phyloP scores from a whole-genome alignment of 805 yeast genomes.

The Starmerella bombicola region DNA sequence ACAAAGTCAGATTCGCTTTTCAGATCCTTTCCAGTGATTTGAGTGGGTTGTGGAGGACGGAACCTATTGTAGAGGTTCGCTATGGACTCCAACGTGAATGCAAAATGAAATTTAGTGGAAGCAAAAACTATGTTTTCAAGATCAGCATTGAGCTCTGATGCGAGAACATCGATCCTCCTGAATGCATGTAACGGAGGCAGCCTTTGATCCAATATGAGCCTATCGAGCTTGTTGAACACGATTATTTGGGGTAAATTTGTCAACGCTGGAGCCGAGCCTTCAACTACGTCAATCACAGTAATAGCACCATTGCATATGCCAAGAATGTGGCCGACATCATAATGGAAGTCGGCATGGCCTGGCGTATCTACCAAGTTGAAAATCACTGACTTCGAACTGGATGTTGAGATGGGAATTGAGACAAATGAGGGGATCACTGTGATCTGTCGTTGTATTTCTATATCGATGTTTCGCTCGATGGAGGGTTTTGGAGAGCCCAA shows the following conservation, averaged over 20 bases:
- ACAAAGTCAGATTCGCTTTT: constrained; percentile 31
- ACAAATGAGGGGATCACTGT: constrained; percentile 53
- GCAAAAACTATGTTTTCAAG: constrained; percentile 67
- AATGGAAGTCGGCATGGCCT: constrained; percentile 77
- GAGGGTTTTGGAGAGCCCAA: background rate
- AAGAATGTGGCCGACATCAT: constrained; percentile 52
- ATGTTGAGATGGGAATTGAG: constrained; percentile 45
- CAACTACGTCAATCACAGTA: constrained; percentile 70
- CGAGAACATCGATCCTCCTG: constrained; percentile 48
- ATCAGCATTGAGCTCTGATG: constrained; percentile 33
- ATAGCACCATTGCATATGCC: constrained; percentile 52
- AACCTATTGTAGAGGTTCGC: constrained; percentile 36
- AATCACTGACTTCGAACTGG: constrained; percentile 42
- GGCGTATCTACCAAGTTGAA: constrained; percentile 74
- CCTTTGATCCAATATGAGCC: constrained; percentile 67
- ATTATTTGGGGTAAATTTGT: constrained; percentile 30
- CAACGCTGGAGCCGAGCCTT: constrained; percentile 52
- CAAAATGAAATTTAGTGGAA: constrained; percentile 47
- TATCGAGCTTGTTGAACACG: constrained; percentile 69
- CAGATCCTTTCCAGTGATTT: constrained; percentile 14
- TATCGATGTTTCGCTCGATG: constrained; percentile 34
- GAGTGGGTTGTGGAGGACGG: constrained; percentile 28
- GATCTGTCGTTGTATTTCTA: constrained; percentile 61
- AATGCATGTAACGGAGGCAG: constrained; percentile 65
- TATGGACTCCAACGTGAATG: constrained; percentile 59